Evolutionary conservation across 306 rosid genomes (phyloP), one percentile per base, ranked within the genome.

Genomic region (Gastrolobium bilobum): DNA sequence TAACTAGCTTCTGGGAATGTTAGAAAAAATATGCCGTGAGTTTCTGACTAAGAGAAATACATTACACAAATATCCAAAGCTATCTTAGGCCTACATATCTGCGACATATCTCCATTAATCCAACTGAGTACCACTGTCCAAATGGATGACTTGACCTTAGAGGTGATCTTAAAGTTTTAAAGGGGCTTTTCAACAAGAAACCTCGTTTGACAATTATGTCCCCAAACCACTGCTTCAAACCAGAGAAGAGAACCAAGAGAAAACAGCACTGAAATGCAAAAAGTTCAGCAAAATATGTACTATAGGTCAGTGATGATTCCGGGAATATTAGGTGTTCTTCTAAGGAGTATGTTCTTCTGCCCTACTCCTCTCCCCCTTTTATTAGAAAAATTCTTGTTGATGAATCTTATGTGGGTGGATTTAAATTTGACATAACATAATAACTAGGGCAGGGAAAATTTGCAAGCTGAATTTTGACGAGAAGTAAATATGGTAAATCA

Each of bases 141-240:
- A 72, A 56, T 42, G 39, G 33, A 57, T 30, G 30, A 42, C 15
- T 51, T n/a, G 9, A 50, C 13, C 47, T 48, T 6, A 33, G 75
- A 47, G 40, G 9, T 8, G 59, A 66, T 4, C 42, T 42, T 9
- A 4, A 34, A 2, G 53, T 66, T 66, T 66, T 10, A 43, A 29
- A 29, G 15, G 57, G 56, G 40, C 10, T 29, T 11, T 73, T 73
- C n/a, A 0, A 30, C 1, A 43, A 58, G 38, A 58, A 33, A 46
- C 31, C n/a, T 37, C 13, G 34, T 46, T 61, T 61, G 71, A 38
- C 53, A 26, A 59, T 43, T 5, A 58, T 31, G 78, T 3, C 48
- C n/a, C 54, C 29, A 31, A 13, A 52, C 13, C 43, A 71, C 56
- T 11, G 29, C 78, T 66, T 39, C 38, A 51, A 46, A 74, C 11